A percentile compares a stretch with the other conserved stretches of the same genome.
Conservation (phyloP, 352 stramenopile genomes). For the Globisporangium rhizosaccharum region DNA sequence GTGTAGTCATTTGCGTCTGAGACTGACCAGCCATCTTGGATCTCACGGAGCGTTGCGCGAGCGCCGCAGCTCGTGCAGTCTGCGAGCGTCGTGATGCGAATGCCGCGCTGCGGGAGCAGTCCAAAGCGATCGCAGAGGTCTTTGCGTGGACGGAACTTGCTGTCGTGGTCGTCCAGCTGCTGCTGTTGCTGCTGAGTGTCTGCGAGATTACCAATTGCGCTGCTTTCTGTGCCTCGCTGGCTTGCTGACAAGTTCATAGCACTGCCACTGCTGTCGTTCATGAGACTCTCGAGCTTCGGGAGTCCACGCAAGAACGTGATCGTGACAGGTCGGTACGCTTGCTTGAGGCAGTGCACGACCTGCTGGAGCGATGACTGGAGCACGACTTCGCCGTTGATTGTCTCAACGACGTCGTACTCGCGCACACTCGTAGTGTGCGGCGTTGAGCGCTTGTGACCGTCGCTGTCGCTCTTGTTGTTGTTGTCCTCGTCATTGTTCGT, state of each 20-base stretch:
- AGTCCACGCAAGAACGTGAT: constrained; percentile 41
- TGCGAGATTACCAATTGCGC: neutral
- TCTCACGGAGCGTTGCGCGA: constrained; percentile 25
- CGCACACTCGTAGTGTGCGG: neutral
- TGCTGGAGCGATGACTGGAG: constrained; percentile 25
- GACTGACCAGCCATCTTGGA: constrained; percentile 26
- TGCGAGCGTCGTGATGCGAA: constrained; percentile 32
- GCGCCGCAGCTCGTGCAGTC: constrained; percentile 32
- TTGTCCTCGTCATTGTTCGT: constrained; percentile 8
- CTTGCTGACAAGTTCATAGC: neutral
- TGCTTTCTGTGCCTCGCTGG: neutral
- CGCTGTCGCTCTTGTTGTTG: neutral
- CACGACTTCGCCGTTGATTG: constrained; percentile 41
- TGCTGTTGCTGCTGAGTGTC: constrained; percentile 2
- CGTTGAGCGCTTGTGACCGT: neutral
- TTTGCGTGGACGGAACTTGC: constrained; percentile 13
- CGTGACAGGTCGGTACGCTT: constrained; percentile 36
- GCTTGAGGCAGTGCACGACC: constrained; percentile 30
- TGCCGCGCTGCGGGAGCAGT: constrained; percentile 24
- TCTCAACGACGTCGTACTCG: constrained; percentile 33
- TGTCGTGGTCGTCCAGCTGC: neutral
- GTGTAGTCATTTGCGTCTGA: constrained; percentile 40
- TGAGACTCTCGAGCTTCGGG: constrained; percentile 17
- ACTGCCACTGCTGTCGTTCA: neutral
- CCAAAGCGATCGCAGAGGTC: constrained; percentile 50